These are phyloP conservation scores for Nidula niveotomentosa DNA, from an alignment of 1,284 basidiomycete species.

Conservation along the genomic window DNA sequence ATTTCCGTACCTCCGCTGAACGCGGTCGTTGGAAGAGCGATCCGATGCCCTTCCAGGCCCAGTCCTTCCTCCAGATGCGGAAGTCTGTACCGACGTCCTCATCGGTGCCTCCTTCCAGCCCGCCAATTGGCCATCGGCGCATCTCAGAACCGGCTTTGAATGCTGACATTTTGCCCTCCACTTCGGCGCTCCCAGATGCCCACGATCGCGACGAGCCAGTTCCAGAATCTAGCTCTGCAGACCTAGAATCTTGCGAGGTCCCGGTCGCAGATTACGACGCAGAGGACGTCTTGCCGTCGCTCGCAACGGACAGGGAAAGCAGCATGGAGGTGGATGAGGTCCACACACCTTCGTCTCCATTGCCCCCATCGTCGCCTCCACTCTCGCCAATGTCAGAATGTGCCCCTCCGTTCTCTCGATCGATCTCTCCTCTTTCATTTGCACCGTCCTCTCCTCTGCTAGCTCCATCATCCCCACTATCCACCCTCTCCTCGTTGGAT, in stretches of 20 bases:
- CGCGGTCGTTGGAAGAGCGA: constrained; percentile 53
- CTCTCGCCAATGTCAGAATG: constrained; percentile 31
- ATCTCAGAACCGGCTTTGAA: constrained; percentile 34
- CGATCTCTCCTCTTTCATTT: constrained; percentile 28
- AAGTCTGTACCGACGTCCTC: constrained; percentile 36
- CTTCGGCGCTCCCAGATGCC: constrained; percentile 3
- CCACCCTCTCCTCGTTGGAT: constrained; percentile 2
- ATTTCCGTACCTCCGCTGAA: constrained; percentile 49
- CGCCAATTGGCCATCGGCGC: constrained; percentile 16
- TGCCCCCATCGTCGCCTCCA: constrained; percentile 34
- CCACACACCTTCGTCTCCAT: constrained; percentile 26
- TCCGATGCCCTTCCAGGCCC: constrained; percentile 29
- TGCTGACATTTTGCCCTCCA: not conserved
- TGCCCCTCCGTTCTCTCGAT: constrained; percentile 26
- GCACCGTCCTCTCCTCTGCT: constrained; percentile 20
- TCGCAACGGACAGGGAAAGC: constrained; percentile 28
- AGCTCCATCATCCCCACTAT: constrained; percentile 23
- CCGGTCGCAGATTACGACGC: constrained; percentile 12
- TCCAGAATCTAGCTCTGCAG: not conserved
- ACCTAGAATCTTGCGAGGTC: constrained; percentile 3
- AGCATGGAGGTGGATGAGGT: constrained; percentile 20
- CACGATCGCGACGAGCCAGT: constrained; percentile 3
- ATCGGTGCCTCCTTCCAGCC: constrained; percentile 16
- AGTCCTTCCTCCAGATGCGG: constrained; percentile 19
- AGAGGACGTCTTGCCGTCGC: constrained; percentile 21